Base-by-base conservation (phyloP, 805 yeast genomes). In the Sugiyamaella smithiae region DNA sequence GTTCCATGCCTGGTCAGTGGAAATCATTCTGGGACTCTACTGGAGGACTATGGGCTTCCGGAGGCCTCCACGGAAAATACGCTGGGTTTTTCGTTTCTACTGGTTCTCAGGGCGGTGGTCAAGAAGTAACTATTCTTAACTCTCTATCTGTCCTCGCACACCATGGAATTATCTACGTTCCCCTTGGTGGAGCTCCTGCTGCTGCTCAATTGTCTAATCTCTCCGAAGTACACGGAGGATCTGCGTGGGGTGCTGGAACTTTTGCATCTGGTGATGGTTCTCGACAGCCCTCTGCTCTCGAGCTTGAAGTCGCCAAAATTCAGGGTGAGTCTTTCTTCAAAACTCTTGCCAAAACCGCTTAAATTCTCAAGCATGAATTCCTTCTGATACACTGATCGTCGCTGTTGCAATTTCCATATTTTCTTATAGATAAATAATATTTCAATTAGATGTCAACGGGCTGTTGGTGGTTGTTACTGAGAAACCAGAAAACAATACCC, bases 201-300 rank as follows among this genome's bases (percentile, higher is more conserved):
- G 82, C 81, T 66, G 74, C 76, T 8, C 75, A 74, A 57, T 61
- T 84, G 54, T 69, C 85, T 32, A 73, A 73, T 66, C 60, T 82
- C 35, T 78, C 75, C 2, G 88, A 85, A 70, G 74, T 80, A 45
- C 95, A 85, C 64, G 96, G 96, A 55, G 86, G 86, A 48, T 79
- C 89, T 19, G 79, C 96, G 35, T 88, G 90, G 89, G 96, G 96
- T 66, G 84, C 95, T 32, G 95, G 95, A 57, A 71, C 86, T 31
- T 72, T 76, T 61, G 89, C 95, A 25, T 87, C 81, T 43, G 74
- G 75, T 47, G 93, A 84, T 62, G 95, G 95, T 46, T 77, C 85
- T 6, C 80, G 95, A 72, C 70, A 72, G 59, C 85, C 89, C 25
- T 59, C 81, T 38, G 75, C 70, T 23, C 69, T 84, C 51, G 96